Conservation (phyloP, 139 green algal genomes). For the Chlorella sp. region DNA sequence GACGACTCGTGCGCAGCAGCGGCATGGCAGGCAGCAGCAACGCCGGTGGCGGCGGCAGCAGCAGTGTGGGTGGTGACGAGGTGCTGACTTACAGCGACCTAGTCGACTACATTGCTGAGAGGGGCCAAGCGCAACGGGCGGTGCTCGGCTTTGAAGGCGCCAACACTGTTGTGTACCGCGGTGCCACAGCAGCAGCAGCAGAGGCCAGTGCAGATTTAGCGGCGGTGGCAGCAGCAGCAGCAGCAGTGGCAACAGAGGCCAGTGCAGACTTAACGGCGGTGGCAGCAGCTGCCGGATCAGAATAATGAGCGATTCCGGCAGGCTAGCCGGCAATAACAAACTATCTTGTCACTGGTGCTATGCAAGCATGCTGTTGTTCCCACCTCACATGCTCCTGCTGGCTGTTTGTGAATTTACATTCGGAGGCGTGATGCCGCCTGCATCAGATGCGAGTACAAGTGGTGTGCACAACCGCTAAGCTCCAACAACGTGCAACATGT, state of each 20-base stretch:
- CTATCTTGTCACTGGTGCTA: too few species aligned
- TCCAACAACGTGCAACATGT: too few species aligned
- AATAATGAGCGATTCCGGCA: too few species aligned
- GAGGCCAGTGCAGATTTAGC: too few species aligned
- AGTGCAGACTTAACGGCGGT: background rate
- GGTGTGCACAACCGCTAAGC: too few species aligned
- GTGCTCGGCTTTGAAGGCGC: slow-evolving; percentile 50
- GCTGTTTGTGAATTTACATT: too few species aligned
- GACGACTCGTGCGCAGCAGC: slow-evolving; percentile 24
- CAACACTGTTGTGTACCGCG: slow-evolving; percentile 47
- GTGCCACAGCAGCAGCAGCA: background rate
- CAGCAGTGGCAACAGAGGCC: background rate
- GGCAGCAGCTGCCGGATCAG: background rate
- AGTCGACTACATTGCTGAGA: slow-evolving; percentile 48
- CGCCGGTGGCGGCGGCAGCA: too few species aligned
- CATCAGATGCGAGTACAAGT: too few species aligned
- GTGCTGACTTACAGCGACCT: slow-evolving; percentile 55
- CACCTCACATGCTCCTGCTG: too few species aligned
- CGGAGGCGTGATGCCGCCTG: too few species aligned
- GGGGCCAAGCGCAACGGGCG: background rate
- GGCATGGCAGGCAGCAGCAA: background rate
- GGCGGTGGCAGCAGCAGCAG: background rate
- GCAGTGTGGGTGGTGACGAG: background rate
- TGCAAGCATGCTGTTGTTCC: too few species aligned
- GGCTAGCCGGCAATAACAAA: too few species aligned